These are phyloP conservation scores for Aureobasidium sp. DNA, from an alignment of 2,329 filamentous ascomycete species.

Conservation along the genomic window DNA sequence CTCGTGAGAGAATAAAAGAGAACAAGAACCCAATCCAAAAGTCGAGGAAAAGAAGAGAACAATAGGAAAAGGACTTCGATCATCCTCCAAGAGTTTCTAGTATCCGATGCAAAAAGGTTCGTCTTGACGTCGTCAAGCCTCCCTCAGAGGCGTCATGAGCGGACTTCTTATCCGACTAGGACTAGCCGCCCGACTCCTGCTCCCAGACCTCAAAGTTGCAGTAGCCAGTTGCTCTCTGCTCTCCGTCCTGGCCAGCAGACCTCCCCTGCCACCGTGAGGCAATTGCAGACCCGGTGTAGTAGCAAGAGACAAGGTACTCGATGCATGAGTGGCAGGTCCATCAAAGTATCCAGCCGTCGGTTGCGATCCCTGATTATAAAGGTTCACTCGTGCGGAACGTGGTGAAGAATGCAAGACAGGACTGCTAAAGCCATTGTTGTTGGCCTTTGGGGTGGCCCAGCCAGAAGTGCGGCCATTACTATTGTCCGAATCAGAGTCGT, in stretches of 20 bases:
- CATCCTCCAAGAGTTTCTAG: neutral
- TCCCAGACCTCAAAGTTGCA: slow-evolving; percentile 48
- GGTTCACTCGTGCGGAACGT: slow-evolving; percentile 21
- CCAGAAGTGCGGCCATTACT: slow-evolving; percentile 57
- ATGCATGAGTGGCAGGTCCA: neutral
- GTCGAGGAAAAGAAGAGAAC: neutral
- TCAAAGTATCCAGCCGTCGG: neutral
- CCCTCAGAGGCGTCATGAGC: neutral
- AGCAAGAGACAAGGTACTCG: neutral
- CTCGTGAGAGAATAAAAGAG: neutral
- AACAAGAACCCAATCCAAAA: neutral
- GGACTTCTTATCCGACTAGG: slow-evolving; percentile 32
- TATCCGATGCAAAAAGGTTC: neutral
- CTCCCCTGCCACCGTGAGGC: slow-evolving; percentile 35
- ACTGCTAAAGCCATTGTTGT: slow-evolving; percentile 22
- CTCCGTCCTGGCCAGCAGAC: slow-evolving; percentile 74
- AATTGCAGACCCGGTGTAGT: neutral
- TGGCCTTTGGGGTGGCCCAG: slow-evolving; percentile 58
- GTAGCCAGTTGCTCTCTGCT: slow-evolving; percentile 66
- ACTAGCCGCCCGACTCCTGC: slow-evolving; percentile 39
- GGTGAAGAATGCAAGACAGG: slow-evolving; percentile 15
- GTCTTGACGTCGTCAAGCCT: neutral
- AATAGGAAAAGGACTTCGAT: neutral
- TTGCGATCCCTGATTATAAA: slow-evolving; percentile 21
- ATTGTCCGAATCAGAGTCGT: slow-evolving; percentile 26